These are phyloP conservation scores for Leishmania arabica DNA, from an alignment of 208 protist species.

Conservation along the genomic window DNA sequence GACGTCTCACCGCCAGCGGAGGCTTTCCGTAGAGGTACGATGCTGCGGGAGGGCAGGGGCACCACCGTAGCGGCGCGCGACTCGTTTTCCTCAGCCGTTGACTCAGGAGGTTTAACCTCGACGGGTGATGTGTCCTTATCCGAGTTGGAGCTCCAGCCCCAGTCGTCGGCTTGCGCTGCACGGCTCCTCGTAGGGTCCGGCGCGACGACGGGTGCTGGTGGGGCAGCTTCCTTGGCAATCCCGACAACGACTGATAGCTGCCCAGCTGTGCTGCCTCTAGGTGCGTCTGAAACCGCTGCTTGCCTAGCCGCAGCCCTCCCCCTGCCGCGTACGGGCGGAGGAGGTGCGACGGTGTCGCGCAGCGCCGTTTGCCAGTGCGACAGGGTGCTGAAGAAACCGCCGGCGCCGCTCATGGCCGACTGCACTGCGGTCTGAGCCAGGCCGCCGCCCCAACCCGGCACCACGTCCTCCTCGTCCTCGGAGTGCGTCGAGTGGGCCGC, in stretches of 20 bases:
- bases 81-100: neutral
- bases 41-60: neutral
- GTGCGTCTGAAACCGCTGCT: neutral
- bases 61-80: neutral
- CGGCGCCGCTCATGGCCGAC: conserved; percentile 5
- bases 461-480: neutral
- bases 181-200: neutral
- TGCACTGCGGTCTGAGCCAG: conserved; percentile 8
- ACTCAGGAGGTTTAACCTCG: neutral
- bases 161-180: conserved; percentile 3
- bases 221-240: neutral
- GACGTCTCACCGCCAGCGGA: neutral
- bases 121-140: neutral
- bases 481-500: neutral
- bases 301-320: neutral
- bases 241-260: neutral
- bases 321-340: conserved; percentile 23
- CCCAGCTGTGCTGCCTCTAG: too few species aligned
- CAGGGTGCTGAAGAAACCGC: conserved; percentile 43
- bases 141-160: conserved; percentile 23
- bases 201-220: neutral
- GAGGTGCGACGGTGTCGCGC: conserved; percentile 34
- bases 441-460: neutral
- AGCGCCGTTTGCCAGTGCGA: conserved; percentile 40
- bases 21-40: neutral